These are phyloP conservation scores for Claviceps purpurea DNA, from an alignment of 2,329 filamentous ascomycete genomes.

Conservation along the genomic window DNA sequence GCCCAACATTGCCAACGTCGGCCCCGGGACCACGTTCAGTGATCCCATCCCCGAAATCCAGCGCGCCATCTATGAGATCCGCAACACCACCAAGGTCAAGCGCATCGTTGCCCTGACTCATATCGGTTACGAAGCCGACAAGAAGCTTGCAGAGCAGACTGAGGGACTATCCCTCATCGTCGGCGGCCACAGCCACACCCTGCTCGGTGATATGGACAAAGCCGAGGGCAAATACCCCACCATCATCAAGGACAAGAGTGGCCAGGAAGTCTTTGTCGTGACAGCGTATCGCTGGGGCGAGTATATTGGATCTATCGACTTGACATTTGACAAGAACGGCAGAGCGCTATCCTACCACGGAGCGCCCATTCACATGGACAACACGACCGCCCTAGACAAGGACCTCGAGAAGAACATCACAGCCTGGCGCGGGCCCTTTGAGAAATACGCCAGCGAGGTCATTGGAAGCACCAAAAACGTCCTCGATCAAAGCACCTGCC, in stretches of 20 bases:
- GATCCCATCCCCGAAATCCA: slow-evolving; percentile 46
- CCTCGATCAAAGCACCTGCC: slow-evolving; percentile 47
- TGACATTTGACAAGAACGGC: slow-evolving; percentile 47
- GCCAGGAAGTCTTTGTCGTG: slow-evolving; percentile 55
- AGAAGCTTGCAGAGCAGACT: slow-evolving; percentile 44
- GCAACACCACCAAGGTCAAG: slow-evolving; percentile 45
- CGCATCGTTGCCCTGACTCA: slow-evolving; percentile 54
- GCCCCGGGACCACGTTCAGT: slow-evolving; percentile 42
- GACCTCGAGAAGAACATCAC: slow-evolving; percentile 44
- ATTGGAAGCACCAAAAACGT: slow-evolving; percentile 28
- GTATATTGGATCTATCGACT: slow-evolving; percentile 54
- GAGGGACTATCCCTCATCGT: slow-evolving; percentile 56
- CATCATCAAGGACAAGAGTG: slow-evolving; percentile 44
- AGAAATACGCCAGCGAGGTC: slow-evolving; percentile 38
- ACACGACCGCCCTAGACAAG: slow-evolving; percentile 42
- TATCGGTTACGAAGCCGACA: slow-evolving; percentile 52
- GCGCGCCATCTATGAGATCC: slow-evolving; percentile 47
- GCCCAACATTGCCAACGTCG: slow-evolving; percentile 44
- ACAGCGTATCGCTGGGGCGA: slow-evolving; percentile 57
- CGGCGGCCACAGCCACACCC: slow-evolving; percentile 47
- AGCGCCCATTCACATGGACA: slow-evolving; percentile 50
- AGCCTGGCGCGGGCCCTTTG: slow-evolving; percentile 47
- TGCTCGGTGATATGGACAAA: slow-evolving; percentile 44
- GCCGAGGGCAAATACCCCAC: slow-evolving; percentile 51
- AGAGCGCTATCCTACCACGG: slow-evolving; percentile 50